Conservation (phyloP, 148 eudicot genomes). For the Hydrangea macrophylla region DNA sequence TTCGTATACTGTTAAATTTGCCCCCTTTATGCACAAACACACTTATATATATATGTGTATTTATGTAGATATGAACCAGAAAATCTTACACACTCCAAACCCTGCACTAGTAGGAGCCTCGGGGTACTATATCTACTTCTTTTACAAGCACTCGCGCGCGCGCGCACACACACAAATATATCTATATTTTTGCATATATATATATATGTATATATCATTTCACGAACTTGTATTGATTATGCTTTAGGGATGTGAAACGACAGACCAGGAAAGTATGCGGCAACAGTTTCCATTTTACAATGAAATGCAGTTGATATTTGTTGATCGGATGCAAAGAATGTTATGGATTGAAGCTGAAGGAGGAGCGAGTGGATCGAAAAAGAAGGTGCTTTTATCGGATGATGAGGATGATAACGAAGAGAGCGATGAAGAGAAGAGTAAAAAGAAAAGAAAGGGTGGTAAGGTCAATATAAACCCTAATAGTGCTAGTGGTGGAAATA, state of each 20-base stretch:
- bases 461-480: conserved; percentile 9
- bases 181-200: neutral
- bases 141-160: no score
- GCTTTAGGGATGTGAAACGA: conserved; percentile 86
- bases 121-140: no score
- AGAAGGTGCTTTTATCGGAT: conserved; percentile 49
- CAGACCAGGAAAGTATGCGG: conserved; percentile 73
- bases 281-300: conserved; percentile 88
- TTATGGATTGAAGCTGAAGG: conserved; percentile 79
- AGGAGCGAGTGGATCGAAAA: conserved; percentile 33
- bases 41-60: no score
- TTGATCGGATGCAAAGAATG: conserved; percentile 81
- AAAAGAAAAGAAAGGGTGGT: conserved; percentile 24
- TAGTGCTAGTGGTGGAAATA: neutral
- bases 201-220: neutral
- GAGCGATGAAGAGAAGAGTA: conserved; percentile 34
- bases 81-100: no score
- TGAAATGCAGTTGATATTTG: conserved; percentile 78
- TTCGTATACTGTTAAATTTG: no score
- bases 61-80: neutral
- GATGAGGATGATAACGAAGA: conserved; percentile 67
- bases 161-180: no score
- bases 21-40: no score
- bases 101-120: no score
- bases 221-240: neutral